Evolutionary conservation across 768 basidiomycete genomes (phyloP).

Genomic region (Naganishia friedmannii): DNA sequence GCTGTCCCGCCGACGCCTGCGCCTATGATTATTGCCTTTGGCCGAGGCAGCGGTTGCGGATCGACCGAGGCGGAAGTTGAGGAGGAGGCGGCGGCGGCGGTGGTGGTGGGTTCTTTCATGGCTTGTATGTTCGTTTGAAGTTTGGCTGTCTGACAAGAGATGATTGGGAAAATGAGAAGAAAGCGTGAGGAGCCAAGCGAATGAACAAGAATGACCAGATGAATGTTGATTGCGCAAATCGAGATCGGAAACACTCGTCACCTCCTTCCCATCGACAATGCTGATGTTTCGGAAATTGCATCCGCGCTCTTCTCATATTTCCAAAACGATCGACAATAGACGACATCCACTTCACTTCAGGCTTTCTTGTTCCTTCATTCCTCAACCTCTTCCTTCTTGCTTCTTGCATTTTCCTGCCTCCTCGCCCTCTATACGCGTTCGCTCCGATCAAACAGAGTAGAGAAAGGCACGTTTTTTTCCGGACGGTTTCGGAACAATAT

Average conservation of each 20-base stretch:
- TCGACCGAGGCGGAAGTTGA: too few relatives aligned
- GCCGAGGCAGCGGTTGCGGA: background rate
- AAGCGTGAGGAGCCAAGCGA: background rate
- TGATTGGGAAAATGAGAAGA: too few relatives aligned
- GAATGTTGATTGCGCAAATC: background rate
- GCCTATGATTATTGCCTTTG: constrained; percentile 36
- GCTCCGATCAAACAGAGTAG: too few relatives aligned
- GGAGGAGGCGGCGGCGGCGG: background rate
- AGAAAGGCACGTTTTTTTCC: too few relatives aligned
- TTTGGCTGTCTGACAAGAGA: too few relatives aligned
- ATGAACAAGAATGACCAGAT: too few relatives aligned
- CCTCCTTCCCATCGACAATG: background rate
- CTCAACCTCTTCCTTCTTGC: background rate
- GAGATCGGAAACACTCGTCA: background rate
- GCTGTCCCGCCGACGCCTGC: constrained; percentile 54
- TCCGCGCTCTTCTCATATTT: background rate
- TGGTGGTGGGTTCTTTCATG: too few relatives aligned
- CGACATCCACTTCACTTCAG: background rate
- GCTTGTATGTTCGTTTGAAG: background rate
- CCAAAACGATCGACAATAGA: background rate
- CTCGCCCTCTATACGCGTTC: too few relatives aligned
- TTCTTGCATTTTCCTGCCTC: background rate
- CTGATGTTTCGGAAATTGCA: background rate
- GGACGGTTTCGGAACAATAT: constrained; percentile 37
- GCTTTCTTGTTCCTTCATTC: background rate